Evolutionary conservation across 169 alveolate genomes (phyloP), one percentile per base, ranked within the genome.

Genomic region (Cardiosporidium cionae): DNA sequence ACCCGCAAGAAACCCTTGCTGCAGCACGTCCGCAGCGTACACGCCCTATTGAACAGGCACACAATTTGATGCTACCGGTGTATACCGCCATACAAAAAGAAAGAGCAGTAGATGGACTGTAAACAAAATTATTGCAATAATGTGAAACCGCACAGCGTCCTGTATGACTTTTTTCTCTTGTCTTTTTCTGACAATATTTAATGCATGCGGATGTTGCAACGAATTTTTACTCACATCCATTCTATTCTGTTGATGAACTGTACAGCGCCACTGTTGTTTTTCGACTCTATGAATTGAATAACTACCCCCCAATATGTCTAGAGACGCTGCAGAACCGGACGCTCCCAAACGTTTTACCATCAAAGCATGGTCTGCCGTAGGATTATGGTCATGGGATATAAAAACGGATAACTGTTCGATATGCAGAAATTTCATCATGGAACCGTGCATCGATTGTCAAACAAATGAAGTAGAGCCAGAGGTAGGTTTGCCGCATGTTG

Each of bases 391-490:
- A 32, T 97, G 99, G 99, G 98, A 96, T 84, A 94, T 96, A 75
- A 94, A 94, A 58, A 98, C 96, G 52, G 99, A 97, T 81, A 97
- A 96, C 86, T 97, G 99, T 71, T 99, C 99, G 28, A 97, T 97
- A 62, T 97, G 99, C 86, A 88, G 98, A 82, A 95, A 96, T 78
- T 98, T 95, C 84, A 95, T 95, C 75, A 96, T 94, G 98, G 99
- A 97, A 76, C 92, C 94, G 34, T 97, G 99, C 27, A 72, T 72
- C 34, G 79, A 72, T 65, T 72, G 79, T 67, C 79, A 72, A 34
- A 72, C 79, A 7, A 72, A 62, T 52, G 73, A 72, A 69, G 76
- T 70, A 16, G 67, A 33, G 9, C 7, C 58, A 44, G 58, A 16
- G 9, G 58, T 16, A n/a, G n/a, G n/a, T n/a, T n/a, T n/a, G n/a